Base-by-base conservation (phyloP, 192 early-diverging fungal genomes). In the Funneliformis mosseae region DNA sequence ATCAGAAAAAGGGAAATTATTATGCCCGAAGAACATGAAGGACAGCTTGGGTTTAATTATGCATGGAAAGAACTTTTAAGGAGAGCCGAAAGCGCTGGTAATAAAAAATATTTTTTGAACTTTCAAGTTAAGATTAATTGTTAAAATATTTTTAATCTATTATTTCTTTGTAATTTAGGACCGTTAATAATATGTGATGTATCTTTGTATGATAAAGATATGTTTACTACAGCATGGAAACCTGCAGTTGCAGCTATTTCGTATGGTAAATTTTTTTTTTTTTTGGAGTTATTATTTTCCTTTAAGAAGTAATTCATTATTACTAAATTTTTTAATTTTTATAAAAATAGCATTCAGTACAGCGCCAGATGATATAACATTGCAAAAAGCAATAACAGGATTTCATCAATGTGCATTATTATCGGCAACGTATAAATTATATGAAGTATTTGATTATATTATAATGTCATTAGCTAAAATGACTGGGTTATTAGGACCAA, bases 21-120 rank as follows among this genome's bases (percentile, higher is more conserved):
- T 5, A 93, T 99, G 87, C 95, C 97, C 5, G 96, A 97, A 87
- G 98, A 99, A 81, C 96, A 97, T 76, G 97, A 96, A 72, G 97
- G 97, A 21, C 94, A 94, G 11, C 87, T 97, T 10, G 95, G 97
- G 41, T 98, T 98, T 82, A 95, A 96, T 81, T 97, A 96, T 81
- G 92, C 94, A 3, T 99, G 97, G 97, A 94, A 91, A 77, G 96
- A 92, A 77, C 83, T 93, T 71, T 87, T 93, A 77, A 90, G 88
- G 12, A 83, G 88, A 59, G 85, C 86, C 10, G 87, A 91, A 5
- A 73, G 59, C 2, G 76, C 84, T 12, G 78, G 78, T 79, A 79
- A 41, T 27, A n/a, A 38, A n/a, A 10, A 33, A 23, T 10, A 39
- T 75, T 45, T 45, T 6, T 18, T 55, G 18, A 6, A n/a, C 0